phyloP scores from a whole-genome alignment of 208 protist species.

The Acanthamoeba divionensis region DNA sequence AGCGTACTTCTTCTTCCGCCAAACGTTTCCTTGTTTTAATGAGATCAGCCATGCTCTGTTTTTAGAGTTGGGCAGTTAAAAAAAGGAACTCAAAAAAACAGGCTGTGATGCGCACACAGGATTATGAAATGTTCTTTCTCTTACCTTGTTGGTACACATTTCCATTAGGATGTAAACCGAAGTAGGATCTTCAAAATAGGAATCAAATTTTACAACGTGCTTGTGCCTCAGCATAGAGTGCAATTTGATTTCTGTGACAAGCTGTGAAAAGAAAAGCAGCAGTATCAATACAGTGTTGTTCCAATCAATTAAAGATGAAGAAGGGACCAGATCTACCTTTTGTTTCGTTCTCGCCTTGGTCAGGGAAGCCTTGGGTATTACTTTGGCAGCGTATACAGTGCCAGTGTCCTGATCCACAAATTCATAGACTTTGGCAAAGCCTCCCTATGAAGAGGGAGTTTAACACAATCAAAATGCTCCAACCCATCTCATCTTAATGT shows the following conservation, averaged over 20 bases:
- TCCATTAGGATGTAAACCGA: conserved; percentile 98
- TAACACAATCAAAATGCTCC: background rate
- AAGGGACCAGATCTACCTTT: conserved; percentile 78
- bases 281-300: background rate
- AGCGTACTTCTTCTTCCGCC: conserved; percentile 90
- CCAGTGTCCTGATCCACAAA: conserved; percentile 81
- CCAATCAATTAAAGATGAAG: background rate
- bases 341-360: conserved; percentile 90
- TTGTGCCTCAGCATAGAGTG: conserved; percentile 93
- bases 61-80: background rate
- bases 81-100: background rate
- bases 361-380: conserved; percentile 89
- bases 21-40: conserved; percentile 87
- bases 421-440: conserved; percentile 96
- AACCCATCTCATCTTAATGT: background rate
- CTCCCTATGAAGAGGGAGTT: conserved; percentile 79
- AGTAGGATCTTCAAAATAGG: conserved; percentile 94
- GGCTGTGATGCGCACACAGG: background rate
- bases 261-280: conserved; percentile 43
- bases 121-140: background rate
- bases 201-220: conserved; percentile 94
- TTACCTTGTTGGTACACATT: conserved; percentile 88
- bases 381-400: conserved; percentile 91
- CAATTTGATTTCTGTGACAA: conserved; percentile 96
- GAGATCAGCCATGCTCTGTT: conserved; percentile 94